phyloP scores from a whole-genome alignment of 306 rosid species.

The Citrullus colocynthis region DNA sequence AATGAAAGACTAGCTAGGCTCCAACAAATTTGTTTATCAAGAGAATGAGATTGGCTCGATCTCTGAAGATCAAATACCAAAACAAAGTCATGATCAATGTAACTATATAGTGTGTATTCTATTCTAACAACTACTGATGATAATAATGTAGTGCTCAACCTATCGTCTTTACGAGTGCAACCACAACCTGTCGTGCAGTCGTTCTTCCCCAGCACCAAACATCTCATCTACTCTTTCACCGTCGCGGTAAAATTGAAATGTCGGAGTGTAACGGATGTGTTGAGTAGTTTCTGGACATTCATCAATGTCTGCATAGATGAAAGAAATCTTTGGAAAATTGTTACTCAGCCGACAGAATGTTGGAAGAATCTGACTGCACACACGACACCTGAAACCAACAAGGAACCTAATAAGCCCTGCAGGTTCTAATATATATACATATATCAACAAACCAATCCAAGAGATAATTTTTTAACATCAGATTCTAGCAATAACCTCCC shows the following conservation, averaged over 20 bases:
- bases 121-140: neutral
- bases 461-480: neutral
- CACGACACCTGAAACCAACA: conserved; percentile 52
- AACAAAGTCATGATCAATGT: neutral
- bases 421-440: neutral
- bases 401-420: neutral
- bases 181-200: conserved; percentile 48
- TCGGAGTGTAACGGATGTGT: conserved; percentile 71
- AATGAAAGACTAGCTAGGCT: neutral
- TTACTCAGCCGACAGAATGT: conserved; percentile 58
- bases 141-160: neutral
- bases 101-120: neutral
- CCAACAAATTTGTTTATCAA: neutral
- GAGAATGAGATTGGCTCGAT: neutral
- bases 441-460: neutral
- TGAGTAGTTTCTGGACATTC: conserved; percentile 85
- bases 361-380: conserved; percentile 73
- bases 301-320: conserved; percentile 70
- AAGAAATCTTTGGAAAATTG: conserved; percentile 54
- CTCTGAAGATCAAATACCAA: neutral
- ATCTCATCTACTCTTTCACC: conserved; percentile 76
- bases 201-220: conserved; percentile 50
- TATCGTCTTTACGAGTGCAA: conserved; percentile 27
- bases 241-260: conserved; percentile 59
- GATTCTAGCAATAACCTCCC: neutral